A percentile compares a stretch with the other conserved stretches of the same genome.
These are phyloP conservation scores for Physcomitrellopsis africana DNA, from an alignment of 225 moss, liverwort and hornwort genomes.

Conservation along the genomic window DNA sequence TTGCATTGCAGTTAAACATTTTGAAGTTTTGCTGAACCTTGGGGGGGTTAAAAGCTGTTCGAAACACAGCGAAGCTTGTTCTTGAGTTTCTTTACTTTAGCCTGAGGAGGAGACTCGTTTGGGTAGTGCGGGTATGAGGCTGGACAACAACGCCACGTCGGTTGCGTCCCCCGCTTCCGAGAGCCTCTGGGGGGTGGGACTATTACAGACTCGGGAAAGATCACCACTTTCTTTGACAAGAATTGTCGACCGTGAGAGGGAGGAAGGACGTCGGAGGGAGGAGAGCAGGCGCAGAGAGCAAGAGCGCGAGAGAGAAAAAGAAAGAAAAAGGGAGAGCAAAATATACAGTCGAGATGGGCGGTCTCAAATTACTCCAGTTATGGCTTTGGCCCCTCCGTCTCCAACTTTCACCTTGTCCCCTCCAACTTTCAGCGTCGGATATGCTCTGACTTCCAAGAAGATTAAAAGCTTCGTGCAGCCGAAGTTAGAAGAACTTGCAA, in stretches of 20 bases:
- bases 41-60: neutral
- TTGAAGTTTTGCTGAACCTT: neutral
- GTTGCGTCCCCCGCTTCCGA: constrained; percentile 55
- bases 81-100: neutral
- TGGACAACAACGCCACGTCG: constrained; percentile 49
- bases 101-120: neutral
- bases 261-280: constrained; percentile 48
- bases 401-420: constrained; percentile 34
- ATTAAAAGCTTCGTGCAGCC: constrained; percentile 52
- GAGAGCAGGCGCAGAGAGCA: constrained; percentile 43
- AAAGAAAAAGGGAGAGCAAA: constrained; percentile 49
- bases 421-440: constrained; percentile 44
- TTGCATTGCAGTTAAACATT: constrained; percentile 15
- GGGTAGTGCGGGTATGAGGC: constrained; percentile 49
- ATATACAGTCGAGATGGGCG: constrained; percentile 40
- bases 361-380: constrained; percentile 29
- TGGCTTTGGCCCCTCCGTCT: constrained; percentile 24
- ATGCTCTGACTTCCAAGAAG: constrained; percentile 51
- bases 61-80: constrained; percentile 3
- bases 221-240: constrained; percentile 42
- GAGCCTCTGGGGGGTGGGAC: constrained; percentile 56
- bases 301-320: constrained; percentile 45
- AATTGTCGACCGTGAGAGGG: constrained; percentile 39
- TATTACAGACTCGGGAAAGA: constrained; percentile 46
- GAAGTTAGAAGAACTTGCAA: constrained; percentile 41